phyloP scores from a whole-genome alignment of 1,139 yeast genomes.

The Petasospora rhodanensis region DNA sequence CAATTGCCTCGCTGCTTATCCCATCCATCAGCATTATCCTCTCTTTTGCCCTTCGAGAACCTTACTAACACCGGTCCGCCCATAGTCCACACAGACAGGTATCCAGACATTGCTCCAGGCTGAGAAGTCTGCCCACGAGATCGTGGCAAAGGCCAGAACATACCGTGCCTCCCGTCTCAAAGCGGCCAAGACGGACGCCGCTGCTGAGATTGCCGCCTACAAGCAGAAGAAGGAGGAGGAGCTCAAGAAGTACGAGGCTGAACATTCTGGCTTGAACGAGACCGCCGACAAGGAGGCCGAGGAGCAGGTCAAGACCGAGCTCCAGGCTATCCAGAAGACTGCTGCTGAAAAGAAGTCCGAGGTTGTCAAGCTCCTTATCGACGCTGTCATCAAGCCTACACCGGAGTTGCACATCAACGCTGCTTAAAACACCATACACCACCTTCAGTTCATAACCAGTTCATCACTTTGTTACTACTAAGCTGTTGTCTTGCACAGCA shows the following conservation, averaged over 20 bases:
- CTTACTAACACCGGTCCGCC: conserved; percentile 4
- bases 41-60: no score
- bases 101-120: conserved; percentile 43
- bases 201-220: conserved; percentile 82
- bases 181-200: conserved; percentile 93
- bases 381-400: conserved; percentile 73
- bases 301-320: conserved; percentile 51
- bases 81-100: conserved; percentile 22
- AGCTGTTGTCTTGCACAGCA: neutral
- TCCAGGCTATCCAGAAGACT: conserved; percentile 56
- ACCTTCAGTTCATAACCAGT: no score
- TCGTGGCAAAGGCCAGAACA: conserved; percentile 85
- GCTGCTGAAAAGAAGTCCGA: conserved; percentile 58
- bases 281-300: conserved; percentile 72
- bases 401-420: conserved; percentile 86
- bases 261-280: conserved; percentile 64
- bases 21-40: neutral
- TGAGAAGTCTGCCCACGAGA: conserved; percentile 94
- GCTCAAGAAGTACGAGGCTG: conserved; percentile 64
- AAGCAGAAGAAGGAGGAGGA: conserved; percentile 81
- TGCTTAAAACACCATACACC: conserved; percentile 2
- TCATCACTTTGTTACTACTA: neutral
- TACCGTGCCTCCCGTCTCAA: conserved; percentile 85
- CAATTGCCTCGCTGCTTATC: no score
- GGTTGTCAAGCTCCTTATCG: conserved; percentile 74